Base-by-base conservation (phyloP, 2,329 filamentous ascomycete genomes). In the Beauveria brongniartii region DNA sequence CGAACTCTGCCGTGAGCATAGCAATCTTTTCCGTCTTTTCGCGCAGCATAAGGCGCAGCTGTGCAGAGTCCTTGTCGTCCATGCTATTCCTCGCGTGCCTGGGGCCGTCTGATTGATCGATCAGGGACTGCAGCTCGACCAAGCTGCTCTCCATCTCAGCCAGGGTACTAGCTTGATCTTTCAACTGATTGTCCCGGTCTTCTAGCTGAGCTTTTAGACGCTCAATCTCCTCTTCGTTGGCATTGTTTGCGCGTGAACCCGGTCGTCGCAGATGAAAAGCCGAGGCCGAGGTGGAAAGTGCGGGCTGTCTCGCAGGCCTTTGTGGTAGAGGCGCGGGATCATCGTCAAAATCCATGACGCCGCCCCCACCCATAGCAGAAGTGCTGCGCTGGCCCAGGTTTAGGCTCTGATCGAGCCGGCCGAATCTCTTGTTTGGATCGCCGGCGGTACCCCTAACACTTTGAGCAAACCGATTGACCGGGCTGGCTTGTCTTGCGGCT, bases 1-100 rank as follows among this genome's bases (percentile, higher is more conserved):
- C 94, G 68, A 99, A 99, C 71, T 99, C 94, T 9, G 90, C 85
- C 0, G 92, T 97, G 67, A 99, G 82, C 80, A 93, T 87, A 28
- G 89, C 87, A 66, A 99, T 97, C 78, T 92, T 96, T 62, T 99
- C 94, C 69, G 97, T 97, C 81, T 96, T 97, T 75, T 99, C 94
- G 26, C 91, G 84, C 59, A 99, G 76, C 67, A 96, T 76, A n/a
- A 88, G 84, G 59, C 92, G 86, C 61, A 99, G 79, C 70, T 95
- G 89, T 5, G 82, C 72, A 2, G 86, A 81, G 71, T 96, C 92
- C 66, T 87, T 87, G 61, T 89, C 89, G 61, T 87, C 86, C 26
- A 82, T 66, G 67, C 78, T 82, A 65, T 74, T 74, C 64, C 77
- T 75, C 67, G 77, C 72, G 68, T 75, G 65, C 65, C 69, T 63